Base-by-base conservation (phyloP, 148 eudicot genomes). In the Bassia scoparia region DNA sequence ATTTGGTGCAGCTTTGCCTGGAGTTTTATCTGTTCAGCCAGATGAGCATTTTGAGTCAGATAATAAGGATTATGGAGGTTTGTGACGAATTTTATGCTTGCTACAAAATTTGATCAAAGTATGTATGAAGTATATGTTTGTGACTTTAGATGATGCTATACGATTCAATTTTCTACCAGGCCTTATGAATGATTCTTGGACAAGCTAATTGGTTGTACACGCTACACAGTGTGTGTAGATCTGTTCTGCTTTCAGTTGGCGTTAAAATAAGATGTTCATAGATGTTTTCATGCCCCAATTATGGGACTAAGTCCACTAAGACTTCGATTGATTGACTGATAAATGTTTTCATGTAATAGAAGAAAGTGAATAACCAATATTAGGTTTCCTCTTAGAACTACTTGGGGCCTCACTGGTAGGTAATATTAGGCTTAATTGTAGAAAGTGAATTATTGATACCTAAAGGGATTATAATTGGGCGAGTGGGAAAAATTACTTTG, bases 61-160 rank as follows among this genome's bases (percentile, higher is more conserved):
- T 56, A 58, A 76, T 63, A 86, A 91, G 78, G 83, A 87, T 66
- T 84, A 82, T 83, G 87, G 83, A 95, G 98, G 98, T 94, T 80
- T 76, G 86, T 74, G 23, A 30, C 61, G 4, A 29, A n/a, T 24
- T 7, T 26, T 38, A 20, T 43, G 11, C 27, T 66, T 66, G 69
- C n/a, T 43, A 66, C 33, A 66, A 43, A 24, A 1, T 41, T 13
- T 41, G 69, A 34, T 35, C 16, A 10, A 31, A 64, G 2, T 23
- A 12, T 23, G 1, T 66, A 16, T 35, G 20, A 34, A 34, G 17
- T n/a, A n/a, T n/a, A n/a, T n/a, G n/a, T n/a, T n/a, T n/a, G n/a
- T n/a, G 12, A 48, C 1, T 67, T 61, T 10, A 37, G 43, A 37
- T 37, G 9, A 37, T 37, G 9, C 21, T 18, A 2, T 53, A n/a